Evolutionary conservation across 2,329 filamentous ascomycete species (phyloP).

Genomic region (Botryotinia calthae): DNA sequence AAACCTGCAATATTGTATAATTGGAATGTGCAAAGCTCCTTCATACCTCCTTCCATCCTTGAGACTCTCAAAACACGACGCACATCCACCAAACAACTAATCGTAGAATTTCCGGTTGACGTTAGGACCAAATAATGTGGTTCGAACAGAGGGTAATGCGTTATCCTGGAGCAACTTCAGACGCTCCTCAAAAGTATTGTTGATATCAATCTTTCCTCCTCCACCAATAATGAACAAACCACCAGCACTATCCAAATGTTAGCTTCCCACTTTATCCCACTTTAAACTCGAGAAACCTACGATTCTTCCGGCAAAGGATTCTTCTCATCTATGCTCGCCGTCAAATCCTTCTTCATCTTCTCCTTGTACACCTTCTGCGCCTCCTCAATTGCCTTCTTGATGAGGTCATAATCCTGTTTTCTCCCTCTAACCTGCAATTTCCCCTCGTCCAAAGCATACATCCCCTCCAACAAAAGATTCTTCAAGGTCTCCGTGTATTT

Average conservation of each 20-base stretch:
- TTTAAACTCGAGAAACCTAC: conserved; percentile 55
- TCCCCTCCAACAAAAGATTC: conserved; percentile 81
- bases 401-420: conserved; percentile 72
- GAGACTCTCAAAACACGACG: conserved; percentile 11
- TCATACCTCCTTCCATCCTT: conserved; percentile 6
- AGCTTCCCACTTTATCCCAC: conserved; percentile 13
- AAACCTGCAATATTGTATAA: conserved; percentile 27
- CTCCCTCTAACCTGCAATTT: conserved; percentile 72
- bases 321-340: conserved; percentile 72
- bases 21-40: conserved; percentile 21
- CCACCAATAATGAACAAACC: conserved; percentile 79
- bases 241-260: conserved; percentile 61
- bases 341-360: conserved; percentile 65
- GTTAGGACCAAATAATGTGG: conserved; percentile 90
- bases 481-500: conserved; percentile 77
- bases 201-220: conserved; percentile 92
- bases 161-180: conserved; percentile 80
- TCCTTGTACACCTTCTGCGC: conserved; percentile 84
- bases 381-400: conserved; percentile 74
- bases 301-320: conserved; percentile 76
- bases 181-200: conserved; percentile 96
- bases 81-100: conserved; percentile 46
- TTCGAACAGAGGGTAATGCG: conserved; percentile 78
- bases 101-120: conserved; percentile 94
- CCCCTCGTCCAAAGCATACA: conserved; percentile 82